phyloP scores from a whole-genome alignment of 2,329 filamentous ascomycete genomes.

The Ophiostoma ips region DNA sequence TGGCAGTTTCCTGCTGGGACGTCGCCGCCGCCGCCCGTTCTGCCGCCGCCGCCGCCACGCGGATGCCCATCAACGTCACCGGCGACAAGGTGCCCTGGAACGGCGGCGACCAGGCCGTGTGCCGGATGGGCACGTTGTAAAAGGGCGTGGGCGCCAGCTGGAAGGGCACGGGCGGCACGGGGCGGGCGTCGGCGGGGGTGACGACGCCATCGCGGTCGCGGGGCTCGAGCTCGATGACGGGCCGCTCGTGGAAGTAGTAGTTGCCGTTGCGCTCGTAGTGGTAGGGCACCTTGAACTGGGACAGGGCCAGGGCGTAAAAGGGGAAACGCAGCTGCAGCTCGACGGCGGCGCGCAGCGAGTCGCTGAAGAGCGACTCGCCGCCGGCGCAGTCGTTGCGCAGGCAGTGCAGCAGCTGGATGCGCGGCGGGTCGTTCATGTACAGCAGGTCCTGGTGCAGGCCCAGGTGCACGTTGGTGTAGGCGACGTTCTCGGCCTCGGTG shows the following conservation, averaged over 20 bases:
- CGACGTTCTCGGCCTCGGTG: conserved; percentile 84
- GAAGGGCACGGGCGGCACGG: conserved; percentile 9
- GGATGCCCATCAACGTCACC: neutral
- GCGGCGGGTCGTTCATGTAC: conserved; percentile 67
- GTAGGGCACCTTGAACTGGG: conserved; percentile 47
- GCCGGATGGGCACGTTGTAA: conserved; percentile 6
- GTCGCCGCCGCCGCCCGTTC: too few species aligned
- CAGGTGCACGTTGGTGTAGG: conserved; percentile 70
- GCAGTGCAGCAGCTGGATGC: conserved; percentile 80
- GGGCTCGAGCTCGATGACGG: conserved; percentile 32
- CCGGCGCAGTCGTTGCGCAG: conserved; percentile 66
- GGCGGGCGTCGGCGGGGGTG: conserved; percentile 1
- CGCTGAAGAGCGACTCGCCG: conserved; percentile 76
- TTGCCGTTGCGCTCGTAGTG: conserved; percentile 55
- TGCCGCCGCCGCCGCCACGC: too few species aligned
- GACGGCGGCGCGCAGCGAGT: conserved; percentile 50
- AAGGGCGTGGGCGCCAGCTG: too few species aligned
- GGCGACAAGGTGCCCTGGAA: conserved; percentile 43
- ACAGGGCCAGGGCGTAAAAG: conserved; percentile 45
- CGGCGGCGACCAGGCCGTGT: conserved; percentile 58
- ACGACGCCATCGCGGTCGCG: conserved; percentile 9
- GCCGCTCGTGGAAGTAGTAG: conserved; percentile 45
- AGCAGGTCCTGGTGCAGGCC: conserved; percentile 89
- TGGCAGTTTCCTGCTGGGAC: too few species aligned
- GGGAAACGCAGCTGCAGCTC: conserved; percentile 16